Conservation (phyloP, 2,329 filamentous ascomycete genomes). For the Cercospora sp. region DNA sequence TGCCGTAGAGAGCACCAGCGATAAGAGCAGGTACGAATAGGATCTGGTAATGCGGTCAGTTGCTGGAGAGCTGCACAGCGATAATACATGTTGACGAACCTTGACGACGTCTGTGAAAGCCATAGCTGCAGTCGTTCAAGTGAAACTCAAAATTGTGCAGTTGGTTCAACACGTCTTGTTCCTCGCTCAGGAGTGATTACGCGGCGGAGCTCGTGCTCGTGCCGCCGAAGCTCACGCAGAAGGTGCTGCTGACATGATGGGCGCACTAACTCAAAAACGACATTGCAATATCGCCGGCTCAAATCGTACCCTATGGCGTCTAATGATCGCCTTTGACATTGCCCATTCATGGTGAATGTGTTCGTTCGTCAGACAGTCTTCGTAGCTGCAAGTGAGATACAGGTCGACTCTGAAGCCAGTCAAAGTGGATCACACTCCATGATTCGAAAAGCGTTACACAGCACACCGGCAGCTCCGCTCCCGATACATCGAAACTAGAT, state of each 20-base stretch:
- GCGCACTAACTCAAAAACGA: background rate
- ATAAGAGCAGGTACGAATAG: constrained; percentile 50
- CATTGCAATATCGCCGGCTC: background rate
- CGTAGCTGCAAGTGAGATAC: background rate
- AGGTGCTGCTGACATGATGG: background rate
- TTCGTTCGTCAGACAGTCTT: background rate
- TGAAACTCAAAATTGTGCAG: constrained; percentile 1
- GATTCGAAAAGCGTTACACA: too few species aligned
- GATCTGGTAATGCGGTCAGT: constrained; percentile 36
- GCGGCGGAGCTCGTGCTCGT: constrained; percentile 3
- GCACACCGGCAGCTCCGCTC: too few species aligned
- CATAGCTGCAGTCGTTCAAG: constrained; percentile 16
- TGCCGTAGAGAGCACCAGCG: constrained; percentile 46
- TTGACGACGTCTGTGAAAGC: constrained; percentile 33
- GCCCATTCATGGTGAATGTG: background rate
- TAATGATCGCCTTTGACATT: background rate
- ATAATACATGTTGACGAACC: constrained; percentile 17
- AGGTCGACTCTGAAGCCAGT: too few species aligned
- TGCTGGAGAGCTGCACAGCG: constrained; percentile 1
- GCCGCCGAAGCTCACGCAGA: background rate
- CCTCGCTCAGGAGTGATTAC: background rate
- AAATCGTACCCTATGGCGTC: background rate
- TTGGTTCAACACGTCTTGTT: background rate
- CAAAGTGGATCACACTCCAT: too few species aligned
- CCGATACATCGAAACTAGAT: too few species aligned